Evolutionary conservation across 352 stramenopile species (phyloP).

Genomic region (Lagenidium sp.): DNA sequence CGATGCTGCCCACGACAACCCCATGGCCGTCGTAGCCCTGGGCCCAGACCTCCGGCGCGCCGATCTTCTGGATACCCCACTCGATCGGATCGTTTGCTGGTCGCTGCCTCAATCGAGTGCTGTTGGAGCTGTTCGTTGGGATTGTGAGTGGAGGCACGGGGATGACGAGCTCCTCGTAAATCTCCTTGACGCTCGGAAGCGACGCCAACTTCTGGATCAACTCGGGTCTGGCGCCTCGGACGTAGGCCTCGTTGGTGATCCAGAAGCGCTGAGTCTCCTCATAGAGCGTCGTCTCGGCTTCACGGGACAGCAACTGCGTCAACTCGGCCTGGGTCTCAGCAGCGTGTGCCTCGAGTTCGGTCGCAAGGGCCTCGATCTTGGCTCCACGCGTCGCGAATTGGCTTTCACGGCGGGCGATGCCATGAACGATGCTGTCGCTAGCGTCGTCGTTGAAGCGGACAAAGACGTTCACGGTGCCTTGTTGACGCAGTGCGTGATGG

Average conservation of each 20-base stretch:
- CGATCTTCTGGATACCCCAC: conserved; percentile 8
- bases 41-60: conserved; percentile 6
- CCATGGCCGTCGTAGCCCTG: conserved; percentile 4
- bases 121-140: neutral
- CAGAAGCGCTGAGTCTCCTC: conserved; percentile 5
- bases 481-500: conserved; percentile 11
- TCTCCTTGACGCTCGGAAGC: neutral
- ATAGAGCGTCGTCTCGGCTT: neutral
- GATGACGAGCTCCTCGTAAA: neutral
- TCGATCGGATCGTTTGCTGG: conserved; percentile 1
- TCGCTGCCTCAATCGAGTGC: neutral
- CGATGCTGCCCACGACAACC: conserved; percentile 8
- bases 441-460: conserved; percentile 5
- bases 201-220: conserved; percentile 2
- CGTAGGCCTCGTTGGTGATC: conserved; percentile 9
- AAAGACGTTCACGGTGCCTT: conserved; percentile 16
- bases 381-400: conserved; percentile 7
- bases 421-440: neutral
- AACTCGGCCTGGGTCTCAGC: neutral
- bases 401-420: neutral
- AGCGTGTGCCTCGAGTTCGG: neutral
- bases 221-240: conserved; percentile 1
- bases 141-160: neutral
- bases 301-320: conserved; percentile 1
- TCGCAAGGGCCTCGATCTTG: neutral